Percentiles rank a stretch among this genome's conserved stretches.
These are phyloP conservation scores for Amanita rubescens DNA, from an alignment of 768 basidiomycete species.

Conservation along the genomic window DNA sequence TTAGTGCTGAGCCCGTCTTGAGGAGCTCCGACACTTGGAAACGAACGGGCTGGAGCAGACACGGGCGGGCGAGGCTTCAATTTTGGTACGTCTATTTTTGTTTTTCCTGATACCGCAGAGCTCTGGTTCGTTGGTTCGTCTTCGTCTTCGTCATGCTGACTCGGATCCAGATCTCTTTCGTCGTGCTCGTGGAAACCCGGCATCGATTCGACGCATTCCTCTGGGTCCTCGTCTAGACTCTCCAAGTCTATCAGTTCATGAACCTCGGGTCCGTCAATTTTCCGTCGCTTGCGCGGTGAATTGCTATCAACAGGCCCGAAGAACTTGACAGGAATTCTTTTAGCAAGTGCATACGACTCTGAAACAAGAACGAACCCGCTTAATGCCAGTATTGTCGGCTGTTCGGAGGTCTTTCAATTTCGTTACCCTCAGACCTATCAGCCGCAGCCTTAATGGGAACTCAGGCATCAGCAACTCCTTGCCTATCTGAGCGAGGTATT, in stretches of 20 bases:
- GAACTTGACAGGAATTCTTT: constrained; percentile 35
- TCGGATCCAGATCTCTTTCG: constrained; percentile 25
- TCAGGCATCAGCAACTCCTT: constrained; percentile 78
- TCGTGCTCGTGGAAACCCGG: constrained; percentile 49
- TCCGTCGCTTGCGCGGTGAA: constrained; percentile 31
- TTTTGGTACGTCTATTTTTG: not conserved
- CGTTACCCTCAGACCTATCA: constrained; percentile 85
- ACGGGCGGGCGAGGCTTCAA: constrained; percentile 16
- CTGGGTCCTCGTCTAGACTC: constrained; percentile 13
- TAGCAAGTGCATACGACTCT: not conserved
- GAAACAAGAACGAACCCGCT: constrained; percentile 42
- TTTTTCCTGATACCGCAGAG: not conserved
- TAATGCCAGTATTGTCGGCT: constrained; percentile 51
- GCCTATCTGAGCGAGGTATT: constrained; percentile 45
- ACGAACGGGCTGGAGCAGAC: constrained; percentile 19
- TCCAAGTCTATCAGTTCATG: constrained; percentile 14
- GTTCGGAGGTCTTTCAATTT: constrained; percentile 79
- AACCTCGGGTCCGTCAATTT: constrained; percentile 12
- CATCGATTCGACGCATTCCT: constrained; percentile 32
- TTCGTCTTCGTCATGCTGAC: constrained; percentile 16
- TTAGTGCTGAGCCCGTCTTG: not conserved
- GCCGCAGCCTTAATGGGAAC: constrained; percentile 67
- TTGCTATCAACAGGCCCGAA: constrained; percentile 35
- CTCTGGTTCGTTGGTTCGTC: constrained; percentile 12
- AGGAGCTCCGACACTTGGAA: not conserved